A percentile compares a stretch with the other conserved stretches of the same genome.
Conservation (phyloP, 176 grass and related monocot genomes). For the Eleusine indica region DNA sequence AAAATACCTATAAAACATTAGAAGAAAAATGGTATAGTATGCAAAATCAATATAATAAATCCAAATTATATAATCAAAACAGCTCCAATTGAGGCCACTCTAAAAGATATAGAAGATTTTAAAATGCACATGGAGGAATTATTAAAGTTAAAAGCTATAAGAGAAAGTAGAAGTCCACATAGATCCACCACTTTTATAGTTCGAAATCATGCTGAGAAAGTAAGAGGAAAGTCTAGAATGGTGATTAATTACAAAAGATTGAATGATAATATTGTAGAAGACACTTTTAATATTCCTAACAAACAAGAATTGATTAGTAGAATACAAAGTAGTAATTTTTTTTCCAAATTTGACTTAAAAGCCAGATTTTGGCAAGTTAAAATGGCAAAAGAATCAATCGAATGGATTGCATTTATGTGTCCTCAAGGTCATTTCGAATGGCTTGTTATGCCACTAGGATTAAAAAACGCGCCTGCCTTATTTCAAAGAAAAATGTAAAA, state of each 20-base stretch:
- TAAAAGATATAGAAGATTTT: no score
- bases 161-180: no score
- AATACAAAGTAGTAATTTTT: not conserved
- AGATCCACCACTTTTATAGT: no score
- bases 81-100: no score
- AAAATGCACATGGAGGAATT: no score
- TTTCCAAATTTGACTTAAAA: not conserved
- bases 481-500: not conserved
- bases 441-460: not conserved
- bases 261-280: not conserved
- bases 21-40: no score
- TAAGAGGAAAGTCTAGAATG: not conserved
- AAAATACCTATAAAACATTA: not conserved
- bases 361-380: not conserved
- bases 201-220: no score
- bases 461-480: not conserved
- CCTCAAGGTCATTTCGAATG: not conserved
- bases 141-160: no score
- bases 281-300: not conserved
- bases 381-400: no score
- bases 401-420: not conserved
- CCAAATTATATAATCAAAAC: no score
- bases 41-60: no score
- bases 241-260: not conserved
- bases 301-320: constrained; percentile 1